A percentile compares a stretch with the other conserved stretches of the same genome.
These are phyloP conservation scores for Hyaloscypha bicolor DNA, from an alignment of 495 filamentous ascomycete species.

Conservation along the genomic window DNA sequence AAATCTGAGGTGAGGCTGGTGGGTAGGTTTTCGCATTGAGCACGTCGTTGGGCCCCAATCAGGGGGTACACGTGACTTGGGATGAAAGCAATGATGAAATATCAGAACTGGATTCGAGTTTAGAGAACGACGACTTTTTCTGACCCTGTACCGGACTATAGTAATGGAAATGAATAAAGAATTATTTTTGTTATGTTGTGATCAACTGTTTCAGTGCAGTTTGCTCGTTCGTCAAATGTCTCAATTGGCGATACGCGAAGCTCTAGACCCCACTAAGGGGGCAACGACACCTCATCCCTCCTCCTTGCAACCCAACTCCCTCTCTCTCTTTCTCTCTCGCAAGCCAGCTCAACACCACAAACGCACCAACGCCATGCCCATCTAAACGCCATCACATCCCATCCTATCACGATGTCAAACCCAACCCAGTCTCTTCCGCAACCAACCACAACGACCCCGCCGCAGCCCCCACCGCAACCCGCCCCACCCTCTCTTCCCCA, in stretches of 20 bases:
- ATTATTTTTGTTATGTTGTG: not conserved
- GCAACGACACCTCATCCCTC: constrained; percentile 7
- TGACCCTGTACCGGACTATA: not conserved
- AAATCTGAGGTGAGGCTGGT: not conserved
- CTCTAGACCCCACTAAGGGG: constrained; percentile 2
- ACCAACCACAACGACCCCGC: not conserved
- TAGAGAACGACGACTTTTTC: too few relatives aligned
- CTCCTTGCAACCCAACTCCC: not conserved
- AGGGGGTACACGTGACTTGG: constrained; percentile 15
- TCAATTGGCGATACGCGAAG: constrained; percentile 6
- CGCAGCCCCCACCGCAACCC: not conserved
- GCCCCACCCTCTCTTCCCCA: constrained; percentile 4
- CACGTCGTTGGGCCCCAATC: not conserved
- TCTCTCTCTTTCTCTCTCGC: not conserved
- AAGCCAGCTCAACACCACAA: constrained; percentile 1
- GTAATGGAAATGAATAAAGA: not conserved
- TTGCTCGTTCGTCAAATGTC: constrained; percentile 2
- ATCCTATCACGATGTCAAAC: not conserved
- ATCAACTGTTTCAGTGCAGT: not conserved
- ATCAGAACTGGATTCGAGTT: too few relatives aligned
- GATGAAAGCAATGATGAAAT: not conserved
- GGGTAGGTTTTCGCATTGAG: not conserved
- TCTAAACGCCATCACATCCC: constrained; percentile 2
- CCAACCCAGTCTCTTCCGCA: not conserved
- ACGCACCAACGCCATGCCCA: not conserved